These are phyloP conservation scores for Selenicereus undatus DNA, from an alignment of 148 eudicot species.

Conservation along the genomic window DNA sequence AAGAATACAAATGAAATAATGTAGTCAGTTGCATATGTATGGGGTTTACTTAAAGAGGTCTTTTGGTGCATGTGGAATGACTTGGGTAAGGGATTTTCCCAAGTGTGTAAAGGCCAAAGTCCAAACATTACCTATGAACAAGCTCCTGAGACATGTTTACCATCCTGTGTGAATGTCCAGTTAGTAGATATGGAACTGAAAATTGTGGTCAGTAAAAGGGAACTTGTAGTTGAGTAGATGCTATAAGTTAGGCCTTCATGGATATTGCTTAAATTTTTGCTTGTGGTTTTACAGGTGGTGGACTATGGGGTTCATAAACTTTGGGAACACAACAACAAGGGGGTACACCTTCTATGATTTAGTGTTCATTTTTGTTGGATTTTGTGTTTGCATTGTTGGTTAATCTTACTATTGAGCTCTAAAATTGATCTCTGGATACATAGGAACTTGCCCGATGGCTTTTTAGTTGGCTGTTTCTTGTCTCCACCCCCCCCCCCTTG, in stretches of 20 bases:
- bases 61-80: not conserved
- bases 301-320: slow-evolving; percentile 76
- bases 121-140: not conserved
- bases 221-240: not conserved
- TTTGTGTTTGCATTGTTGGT: not conserved
- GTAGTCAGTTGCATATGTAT: too few species aligned
- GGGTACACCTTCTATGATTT: slow-evolving; percentile 45
- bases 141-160: not conserved
- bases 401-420: not conserved
- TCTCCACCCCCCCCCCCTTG: too few species aligned
- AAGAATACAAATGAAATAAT: too few species aligned
- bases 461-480: not conserved
- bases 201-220: not conserved
- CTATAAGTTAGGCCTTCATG: not conserved
- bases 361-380: not conserved
- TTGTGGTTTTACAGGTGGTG: slow-evolving; percentile 50
- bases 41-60: not conserved
- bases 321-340: slow-evolving; percentile 74
- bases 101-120: not conserved
- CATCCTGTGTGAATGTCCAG: not conserved
- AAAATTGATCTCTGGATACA: not conserved
- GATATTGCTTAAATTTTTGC: not conserved
- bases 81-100: not conserved
- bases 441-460: not conserved
- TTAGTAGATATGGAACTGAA: not conserved